Percentiles rank a stretch among this genome's conserved stretches.
These are phyloP conservation scores for Neonectria ditissima DNA, from an alignment of 2,329 filamentous ascomycete species.

Conservation along the genomic window DNA sequence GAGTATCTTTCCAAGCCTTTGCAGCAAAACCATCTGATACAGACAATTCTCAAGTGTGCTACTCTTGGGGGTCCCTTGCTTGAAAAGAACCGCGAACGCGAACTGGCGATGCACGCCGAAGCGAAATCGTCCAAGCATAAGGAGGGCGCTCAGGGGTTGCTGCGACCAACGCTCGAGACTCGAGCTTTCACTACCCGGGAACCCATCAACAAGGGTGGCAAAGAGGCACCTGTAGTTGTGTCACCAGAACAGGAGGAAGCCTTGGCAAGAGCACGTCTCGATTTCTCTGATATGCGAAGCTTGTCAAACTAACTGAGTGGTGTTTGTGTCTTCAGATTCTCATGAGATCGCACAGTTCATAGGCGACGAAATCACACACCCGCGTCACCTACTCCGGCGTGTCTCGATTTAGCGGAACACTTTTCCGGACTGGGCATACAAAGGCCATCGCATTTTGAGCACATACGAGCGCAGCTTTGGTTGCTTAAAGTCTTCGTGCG, in stretches of 20 bases:
- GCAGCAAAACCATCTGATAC: slow-evolving; percentile 96
- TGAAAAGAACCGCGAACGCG: slow-evolving; percentile 77
- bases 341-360: slow-evolving; percentile 46
- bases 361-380: slow-evolving; percentile 22
- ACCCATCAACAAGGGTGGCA: slow-evolving; percentile 62
- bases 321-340: slow-evolving; percentile 40
- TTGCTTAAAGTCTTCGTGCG: background rate
- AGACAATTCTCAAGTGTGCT: slow-evolving; percentile 96
- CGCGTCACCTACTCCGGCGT: slow-evolving; percentile 5
- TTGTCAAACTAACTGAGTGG: slow-evolving; percentile 50
- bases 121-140: slow-evolving; percentile 58
- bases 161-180: slow-evolving; percentile 61
- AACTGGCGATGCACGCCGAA: slow-evolving; percentile 64
- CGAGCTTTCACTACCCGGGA: slow-evolving; percentile 79
- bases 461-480: background rate
- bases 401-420: slow-evolving; percentile 5
- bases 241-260: slow-evolving; percentile 58
- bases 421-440: background rate
- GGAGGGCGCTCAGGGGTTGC: slow-evolving; percentile 51
- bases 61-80: slow-evolving; percentile 87
- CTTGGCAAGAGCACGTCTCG: slow-evolving; percentile 63
- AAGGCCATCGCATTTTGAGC: background rate
- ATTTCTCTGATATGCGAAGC: slow-evolving; percentile 54
- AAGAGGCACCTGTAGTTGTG: slow-evolving; percentile 73
- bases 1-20: slow-evolving; percentile 97